Evolutionary conservation across 768 basidiomycete genomes (phyloP).

Genomic region (Botryobasidium botryosum): DNA sequence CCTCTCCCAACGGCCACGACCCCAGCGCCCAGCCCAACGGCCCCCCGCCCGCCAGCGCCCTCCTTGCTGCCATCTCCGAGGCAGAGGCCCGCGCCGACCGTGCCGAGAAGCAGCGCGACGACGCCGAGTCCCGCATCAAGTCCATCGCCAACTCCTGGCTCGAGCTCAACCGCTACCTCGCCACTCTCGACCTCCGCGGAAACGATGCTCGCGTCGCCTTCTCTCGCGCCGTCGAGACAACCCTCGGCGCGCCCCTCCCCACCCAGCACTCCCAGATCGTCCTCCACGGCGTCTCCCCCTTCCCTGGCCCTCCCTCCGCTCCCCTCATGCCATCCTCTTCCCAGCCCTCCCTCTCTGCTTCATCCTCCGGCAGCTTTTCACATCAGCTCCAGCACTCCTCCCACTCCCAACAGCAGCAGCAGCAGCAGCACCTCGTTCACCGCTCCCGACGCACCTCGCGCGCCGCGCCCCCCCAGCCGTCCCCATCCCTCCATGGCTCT

Average conservation of each 20-base stretch:
- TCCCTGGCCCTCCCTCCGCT: neutral
- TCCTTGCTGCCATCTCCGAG: constrained; percentile 27
- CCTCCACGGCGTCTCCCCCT: neutral
- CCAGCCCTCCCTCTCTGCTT: neutral
- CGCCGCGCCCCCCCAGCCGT: neutral
- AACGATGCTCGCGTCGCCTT: constrained; percentile 36
- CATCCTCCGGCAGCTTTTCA: neutral
- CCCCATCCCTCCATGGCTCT: too few relatives aligned
- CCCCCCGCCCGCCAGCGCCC: too few relatives aligned
- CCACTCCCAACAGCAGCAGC: neutral
- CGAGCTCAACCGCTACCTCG: constrained; percentile 33
- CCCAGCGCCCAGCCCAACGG: constrained; percentile 10
- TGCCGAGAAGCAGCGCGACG: constrained; percentile 38
- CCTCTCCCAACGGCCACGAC: constrained; percentile 27
- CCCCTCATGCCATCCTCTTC: neutral
- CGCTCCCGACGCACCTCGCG: neutral
- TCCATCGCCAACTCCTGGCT: constrained; percentile 33
- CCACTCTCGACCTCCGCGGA: constrained; percentile 27
- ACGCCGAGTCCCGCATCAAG: constrained; percentile 32
- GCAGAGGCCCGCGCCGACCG: constrained; percentile 33
- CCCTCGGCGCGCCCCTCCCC: constrained; percentile 26
- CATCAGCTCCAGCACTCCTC: neutral
- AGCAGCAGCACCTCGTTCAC: neutral
- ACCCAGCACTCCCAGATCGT: constrained; percentile 9
- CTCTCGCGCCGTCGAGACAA: constrained; percentile 27